A percentile compares a stretch with the other conserved stretches of the same genome.
These are phyloP conservation scores for Pseudofabraea citricarpa DNA, from an alignment of 2,329 filamentous ascomycete genomes.

Conservation along the genomic window DNA sequence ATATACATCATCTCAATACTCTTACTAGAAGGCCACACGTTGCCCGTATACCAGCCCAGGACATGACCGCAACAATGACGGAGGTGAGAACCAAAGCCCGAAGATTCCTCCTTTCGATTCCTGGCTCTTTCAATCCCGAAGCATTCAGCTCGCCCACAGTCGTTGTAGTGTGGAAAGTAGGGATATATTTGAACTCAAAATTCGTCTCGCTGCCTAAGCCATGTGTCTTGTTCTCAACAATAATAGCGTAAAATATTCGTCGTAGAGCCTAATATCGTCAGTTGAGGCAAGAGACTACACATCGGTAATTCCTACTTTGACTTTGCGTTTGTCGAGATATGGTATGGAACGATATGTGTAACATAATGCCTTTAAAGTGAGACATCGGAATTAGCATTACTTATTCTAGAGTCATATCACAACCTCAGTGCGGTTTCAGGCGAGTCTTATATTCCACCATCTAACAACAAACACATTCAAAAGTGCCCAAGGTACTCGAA, in stretches of 20 bases:
- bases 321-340: constrained; percentile 41
- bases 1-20: constrained; percentile 3
- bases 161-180: constrained; percentile 41
- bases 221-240: constrained; percentile 54
- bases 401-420: no score
- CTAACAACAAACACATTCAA: no score
- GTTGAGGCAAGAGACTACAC: neutral
- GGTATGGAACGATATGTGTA: constrained; percentile 44
- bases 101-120: constrained; percentile 42
- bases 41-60: constrained; percentile 20
- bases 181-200: constrained; percentile 70
- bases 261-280: constrained; percentile 7
- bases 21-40: constrained; percentile 4
- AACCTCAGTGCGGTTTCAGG: no score
- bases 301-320: constrained; percentile 34
- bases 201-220: constrained; percentile 58
- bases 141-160: constrained; percentile 25
- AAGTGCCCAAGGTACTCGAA: no score
- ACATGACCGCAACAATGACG: constrained; percentile 22
- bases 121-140: constrained; percentile 23
- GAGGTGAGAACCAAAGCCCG: constrained; percentile 37
- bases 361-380: no score
- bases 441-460: no score
- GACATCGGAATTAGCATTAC: no score
- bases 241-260: constrained; percentile 49